These are phyloP conservation scores for Vicia sativa DNA, from an alignment of 306 rosid species.

Conservation along the genomic window DNA sequence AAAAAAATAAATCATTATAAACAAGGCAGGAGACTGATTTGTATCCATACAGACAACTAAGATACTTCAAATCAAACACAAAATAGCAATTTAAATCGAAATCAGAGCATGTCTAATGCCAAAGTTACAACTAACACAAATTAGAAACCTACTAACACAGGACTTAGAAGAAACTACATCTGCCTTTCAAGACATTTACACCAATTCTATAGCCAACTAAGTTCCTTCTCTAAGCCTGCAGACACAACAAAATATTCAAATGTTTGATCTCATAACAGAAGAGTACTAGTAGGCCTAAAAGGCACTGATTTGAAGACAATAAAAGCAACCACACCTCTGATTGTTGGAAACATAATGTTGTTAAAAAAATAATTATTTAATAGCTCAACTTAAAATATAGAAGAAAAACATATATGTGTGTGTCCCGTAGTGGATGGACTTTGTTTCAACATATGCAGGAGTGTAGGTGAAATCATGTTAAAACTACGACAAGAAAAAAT, in stretches of 20 bases:
- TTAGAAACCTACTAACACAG: slow-evolving; percentile 12
- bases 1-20: slow-evolving; percentile 36
- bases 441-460: neutral
- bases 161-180: slow-evolving; percentile 7
- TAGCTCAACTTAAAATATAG: too few relatives aligned
- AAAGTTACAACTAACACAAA: slow-evolving; percentile 30
- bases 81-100: slow-evolving; percentile 23
- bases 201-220: slow-evolving; percentile 19
- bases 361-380: neutral
- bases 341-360: slow-evolving; percentile 17
- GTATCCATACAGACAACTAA: slow-evolving; percentile 24
- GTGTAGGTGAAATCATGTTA: neutral
- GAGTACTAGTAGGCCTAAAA: slow-evolving; percentile 23
- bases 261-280: slow-evolving; percentile 16
- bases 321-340: slow-evolving; percentile 22
- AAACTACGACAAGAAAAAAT: neutral
- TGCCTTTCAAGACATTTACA: slow-evolving; percentile 26
- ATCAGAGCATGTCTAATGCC: slow-evolving; percentile 6
- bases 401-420: too few relatives aligned
- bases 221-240: slow-evolving; percentile 26
- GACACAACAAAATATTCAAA: slow-evolving; percentile 29
- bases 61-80: slow-evolving; percentile 28
- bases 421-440: neutral
- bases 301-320: slow-evolving; percentile 15
- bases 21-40: slow-evolving; percentile 11